A percentile compares a stretch with the other conserved stretches of the same genome.
These are phyloP conservation scores for Pseudopyrenochaeta lycopersici DNA, from an alignment of 2,329 filamentous ascomycete species.

Conservation along the genomic window DNA sequence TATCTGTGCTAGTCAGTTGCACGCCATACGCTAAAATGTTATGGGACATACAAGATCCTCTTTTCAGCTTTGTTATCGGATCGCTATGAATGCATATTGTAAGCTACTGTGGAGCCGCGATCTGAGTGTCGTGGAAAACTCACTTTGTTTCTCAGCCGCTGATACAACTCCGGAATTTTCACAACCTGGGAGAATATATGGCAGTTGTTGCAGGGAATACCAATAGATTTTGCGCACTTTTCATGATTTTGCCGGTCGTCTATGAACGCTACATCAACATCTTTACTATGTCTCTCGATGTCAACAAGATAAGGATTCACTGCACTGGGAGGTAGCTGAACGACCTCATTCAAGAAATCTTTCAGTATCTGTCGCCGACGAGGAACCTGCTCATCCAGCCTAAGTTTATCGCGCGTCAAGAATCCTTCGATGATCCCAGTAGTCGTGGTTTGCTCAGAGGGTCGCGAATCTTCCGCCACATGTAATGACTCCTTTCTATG, in stretches of 20 bases:
- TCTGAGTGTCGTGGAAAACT: neutral
- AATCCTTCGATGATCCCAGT: constrained; percentile 13
- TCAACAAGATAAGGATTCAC: neutral
- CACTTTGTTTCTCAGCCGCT: constrained; percentile 11
- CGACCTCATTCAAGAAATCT: constrained; percentile 11
- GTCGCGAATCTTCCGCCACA: constrained; percentile 7
- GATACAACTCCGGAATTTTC: constrained; percentile 11
- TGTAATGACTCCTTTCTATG: constrained; percentile 7
- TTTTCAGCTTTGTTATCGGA: constrained; percentile 17
- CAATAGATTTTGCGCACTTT: constrained; percentile 9
- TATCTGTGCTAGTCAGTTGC: constrained; percentile 14
- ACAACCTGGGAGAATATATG: constrained; percentile 12
- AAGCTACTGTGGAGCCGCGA: neutral
- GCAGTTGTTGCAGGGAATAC: constrained; percentile 7
- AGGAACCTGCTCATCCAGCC: constrained; percentile 11
- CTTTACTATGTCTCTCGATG: neutral
- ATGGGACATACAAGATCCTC: constrained; percentile 15
- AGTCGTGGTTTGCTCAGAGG: neutral
- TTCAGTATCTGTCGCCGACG: constrained; percentile 8
- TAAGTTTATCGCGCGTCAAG: constrained; percentile 2
- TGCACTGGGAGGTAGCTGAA: neutral
- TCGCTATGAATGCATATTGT: constrained; percentile 1
- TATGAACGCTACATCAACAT: constrained; percentile 11
- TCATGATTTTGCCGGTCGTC: constrained; percentile 24
- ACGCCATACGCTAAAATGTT: neutral